Evolutionary conservation across 345 rosid genomes (phyloP), one percentile per base, ranked within the genome.

Genomic region (Corchorus olitorius): DNA sequence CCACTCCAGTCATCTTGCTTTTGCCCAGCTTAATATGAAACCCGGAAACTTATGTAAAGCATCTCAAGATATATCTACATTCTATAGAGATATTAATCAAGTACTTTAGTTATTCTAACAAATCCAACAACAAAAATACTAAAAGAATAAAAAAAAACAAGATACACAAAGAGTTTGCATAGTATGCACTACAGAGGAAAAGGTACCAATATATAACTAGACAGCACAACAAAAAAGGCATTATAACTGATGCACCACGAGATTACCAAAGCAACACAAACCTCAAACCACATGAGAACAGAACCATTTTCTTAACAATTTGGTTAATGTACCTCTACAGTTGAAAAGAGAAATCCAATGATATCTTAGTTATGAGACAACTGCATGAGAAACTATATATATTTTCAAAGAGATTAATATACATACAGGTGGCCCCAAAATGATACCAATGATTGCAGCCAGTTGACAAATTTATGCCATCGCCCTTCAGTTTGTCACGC

Each of bases 351-450:
- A 74, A 27, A 62, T 48, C 33, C 33, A 45, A 43, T 27, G 19
- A 46, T 62, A 62, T 62, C 59, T 59, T 46, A 7, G 3, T 8
- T 17, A 7, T 48, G 22, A 67, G 34, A 49, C 41, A 46, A 60
- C 22, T 13, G 54, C n/a, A n/a, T 41, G 15, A 77, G 65, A 55
- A 48, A 13, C 46, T 13, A 46, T 16, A 74, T 73, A 82, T 63
- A 48, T 43, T 70, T 39, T 59, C 20, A 65, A 86, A 75, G 82
- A 52, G 85, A 67, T 80, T 74, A 80, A 5, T 79, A 78, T 52
- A 92, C 99, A 76, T 92, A 96, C 99, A 97, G 89, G 89, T 94
- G 99, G 84, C 99, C 99, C 99, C 98, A 97, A 84, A 97, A 97
- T 48, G 99, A 97, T 70, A 98, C 99, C 93, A 97, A 70, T 1